Evolutionary conservation across 345 rosid species (phyloP), one percentile per base, ranked within the genome.

Genomic region (Dipteronia dyeriana): DNA sequence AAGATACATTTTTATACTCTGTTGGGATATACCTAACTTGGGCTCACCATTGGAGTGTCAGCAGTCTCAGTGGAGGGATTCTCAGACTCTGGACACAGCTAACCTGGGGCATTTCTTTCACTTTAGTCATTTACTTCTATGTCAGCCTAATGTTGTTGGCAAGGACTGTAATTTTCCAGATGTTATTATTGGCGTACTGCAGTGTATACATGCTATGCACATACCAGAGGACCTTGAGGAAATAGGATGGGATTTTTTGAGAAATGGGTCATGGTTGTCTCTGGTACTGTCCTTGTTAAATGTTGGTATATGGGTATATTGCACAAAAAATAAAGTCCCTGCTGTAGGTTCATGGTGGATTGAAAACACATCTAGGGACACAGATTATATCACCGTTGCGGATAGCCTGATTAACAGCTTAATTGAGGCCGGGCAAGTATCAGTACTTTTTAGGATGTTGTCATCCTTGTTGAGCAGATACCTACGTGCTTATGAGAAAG

Each of bases 171-270:
- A 83, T 71, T 68, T 85, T 82, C 75, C 83, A 75, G 86, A 85
- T 72, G 84, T 80, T 83, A 78, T 91, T 45, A 69, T 87, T 34
- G 81, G 80, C 54, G 86, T 89, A 79, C 83, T 96, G 73, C 76
- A 82, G 77, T 81, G 76, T 60, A 84, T 92, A 79, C 70, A 80
- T 75, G 83, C 83, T 64, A 26, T 81, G 70, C 74, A 83, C 72
- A 79, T 88, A 68, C 83, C 85, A 2, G 85, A 82, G 76, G 87
- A 78, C 66, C 53, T 86, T 77, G 86, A 87, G 78, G 89, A 85
- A 71, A 79, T 90, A 76, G 96, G 95, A 65, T 94, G 98, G 98
- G 92, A 90, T 83, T 94, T 89, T 79, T 85, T 91, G 70, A 90
- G 94, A 76, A 86, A 83, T 83, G 98, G 94, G 43, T 82, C 88